Conservation (phyloP, 2,329 filamentous ascomycete species). For the Calonectria hawksworthii region DNA sequence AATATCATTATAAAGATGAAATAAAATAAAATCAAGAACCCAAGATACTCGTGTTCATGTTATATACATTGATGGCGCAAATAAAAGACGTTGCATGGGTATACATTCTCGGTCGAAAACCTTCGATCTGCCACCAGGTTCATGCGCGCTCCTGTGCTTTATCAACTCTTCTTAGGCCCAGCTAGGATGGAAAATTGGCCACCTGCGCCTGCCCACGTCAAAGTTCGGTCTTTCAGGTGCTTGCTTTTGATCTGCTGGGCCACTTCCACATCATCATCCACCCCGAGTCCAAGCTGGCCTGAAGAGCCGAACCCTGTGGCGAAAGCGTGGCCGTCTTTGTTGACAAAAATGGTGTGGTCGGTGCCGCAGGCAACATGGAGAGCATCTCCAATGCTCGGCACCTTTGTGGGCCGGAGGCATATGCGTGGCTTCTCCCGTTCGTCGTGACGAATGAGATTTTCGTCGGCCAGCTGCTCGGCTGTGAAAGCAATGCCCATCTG, state of each 20-base stretch:
- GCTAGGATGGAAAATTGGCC: conserved; percentile 21
- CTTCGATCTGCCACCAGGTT: neutral
- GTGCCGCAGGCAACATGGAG: conserved; percentile 68
- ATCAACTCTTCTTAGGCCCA: neutral
- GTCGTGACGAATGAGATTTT: conserved; percentile 66
- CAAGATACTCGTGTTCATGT: neutral
- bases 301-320: conserved; percentile 79
- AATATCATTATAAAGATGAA: neutral
- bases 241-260: conserved; percentile 13
- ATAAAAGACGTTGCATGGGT: too few species aligned
- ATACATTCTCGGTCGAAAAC: neutral
- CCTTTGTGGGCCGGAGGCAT: conserved; percentile 68
- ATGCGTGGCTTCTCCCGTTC: conserved; percentile 69
- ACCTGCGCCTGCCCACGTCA: conserved; percentile 27
- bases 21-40: neutral
- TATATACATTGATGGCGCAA: too few species aligned
- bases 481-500: conserved; percentile 63
- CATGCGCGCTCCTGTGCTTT: neutral
- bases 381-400: conserved; percentile 66
- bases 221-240: neutral
- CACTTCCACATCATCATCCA: conserved; percentile 69
- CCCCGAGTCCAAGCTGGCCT: conserved; percentile 79
- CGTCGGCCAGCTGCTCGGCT: conserved; percentile 61
- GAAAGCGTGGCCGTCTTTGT: conserved; percentile 64
- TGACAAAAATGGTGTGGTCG: conserved; percentile 78